Evolutionary conservation across 768 basidiomycete species (phyloP).

Genomic region (Agaricus sinodeliciosus): DNA sequence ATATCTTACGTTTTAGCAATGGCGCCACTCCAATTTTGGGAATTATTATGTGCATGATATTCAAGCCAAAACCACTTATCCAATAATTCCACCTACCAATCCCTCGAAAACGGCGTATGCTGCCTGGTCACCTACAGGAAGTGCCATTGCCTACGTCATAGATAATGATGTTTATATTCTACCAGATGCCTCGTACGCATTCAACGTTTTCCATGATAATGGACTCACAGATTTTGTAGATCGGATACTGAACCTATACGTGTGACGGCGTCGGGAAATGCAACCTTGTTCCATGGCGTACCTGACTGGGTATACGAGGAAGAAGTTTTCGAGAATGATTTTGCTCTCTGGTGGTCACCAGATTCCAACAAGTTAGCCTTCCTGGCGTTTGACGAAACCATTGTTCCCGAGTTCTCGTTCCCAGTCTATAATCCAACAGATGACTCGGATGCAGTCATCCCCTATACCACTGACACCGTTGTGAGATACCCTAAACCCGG

Average conservation of each 20-base stretch:
- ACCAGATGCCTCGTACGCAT: slow-evolving; percentile 53
- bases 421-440: slow-evolving; percentile 88
- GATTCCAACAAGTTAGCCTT: slow-evolving; percentile 72
- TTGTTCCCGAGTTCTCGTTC: slow-evolving; percentile 80
- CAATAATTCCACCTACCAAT: slow-evolving; percentile 59
- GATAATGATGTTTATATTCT: slow-evolving; percentile 88
- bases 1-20: slow-evolving; percentile 54
- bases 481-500: slow-evolving; percentile 88
- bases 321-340: slow-evolving; percentile 71
- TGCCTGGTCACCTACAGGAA: slow-evolving; percentile 80
- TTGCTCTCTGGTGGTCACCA: slow-evolving; percentile 90
- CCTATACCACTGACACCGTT: slow-evolving; percentile 70
- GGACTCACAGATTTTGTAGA: slow-evolving; percentile 16
- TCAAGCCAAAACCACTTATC: slow-evolving; percentile 56
- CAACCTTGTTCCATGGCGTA: slow-evolving; percentile 87
- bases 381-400: slow-evolving; percentile 82
- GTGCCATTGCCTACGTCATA: slow-evolving; percentile 82
- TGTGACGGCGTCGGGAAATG: slow-evolving; percentile 76
- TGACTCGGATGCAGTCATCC: slow-evolving; percentile 61
- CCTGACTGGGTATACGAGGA: slow-evolving; percentile 99
- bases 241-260: slow-evolving; percentile 48
- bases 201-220: not conserved
- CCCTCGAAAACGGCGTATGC: slow-evolving; percentile 77
- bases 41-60: slow-evolving; percentile 93
- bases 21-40: slow-evolving; percentile 86